Conservation (phyloP, 352 stramenopile species). For the Phytopythium ostracodes region DNA sequence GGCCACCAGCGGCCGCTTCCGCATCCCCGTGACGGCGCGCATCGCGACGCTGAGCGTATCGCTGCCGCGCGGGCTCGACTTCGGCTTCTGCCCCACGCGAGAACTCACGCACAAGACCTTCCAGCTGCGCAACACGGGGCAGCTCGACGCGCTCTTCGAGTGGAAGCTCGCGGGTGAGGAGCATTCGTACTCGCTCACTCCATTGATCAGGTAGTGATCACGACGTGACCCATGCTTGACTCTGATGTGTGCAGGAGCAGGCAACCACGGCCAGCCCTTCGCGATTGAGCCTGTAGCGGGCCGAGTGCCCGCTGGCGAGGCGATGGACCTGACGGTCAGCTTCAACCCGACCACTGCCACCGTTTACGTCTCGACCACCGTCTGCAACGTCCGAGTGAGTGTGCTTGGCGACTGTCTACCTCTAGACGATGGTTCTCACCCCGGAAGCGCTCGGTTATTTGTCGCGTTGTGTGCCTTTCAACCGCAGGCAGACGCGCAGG, state of each 20-base stretch:
- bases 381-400: slow-evolving; percentile 55
- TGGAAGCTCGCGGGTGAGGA: slow-evolving; percentile 65
- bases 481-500: neutral
- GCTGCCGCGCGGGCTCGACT: slow-evolving; percentile 67
- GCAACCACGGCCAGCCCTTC: slow-evolving; percentile 72
- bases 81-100: slow-evolving; percentile 88
- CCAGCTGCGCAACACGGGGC: slow-evolving; percentile 77
- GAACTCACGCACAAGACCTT: slow-evolving; percentile 79
- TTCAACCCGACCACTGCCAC: slow-evolving; percentile 70
- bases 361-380: slow-evolving; percentile 83
- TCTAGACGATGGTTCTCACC: neutral
- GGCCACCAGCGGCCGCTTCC: slow-evolving; percentile 71
- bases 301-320: slow-evolving; percentile 53
- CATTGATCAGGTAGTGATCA: neutral
- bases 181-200: neutral
- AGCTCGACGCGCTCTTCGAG: slow-evolving; percentile 83
- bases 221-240: neutral
- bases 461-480: neutral
- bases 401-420: neutral
- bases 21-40: slow-evolving; percentile 79
- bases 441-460: neutral
- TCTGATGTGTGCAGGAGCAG: slow-evolving; percentile 21
- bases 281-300: slow-evolving; percentile 67
- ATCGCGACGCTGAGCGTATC: slow-evolving; percentile 70
- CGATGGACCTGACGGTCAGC: slow-evolving; percentile 62